Evolutionary conservation across 2,329 filamentous ascomycete species (phyloP), one percentile per base, ranked within the genome.

Genomic region (Fusarium irregulare): DNA sequence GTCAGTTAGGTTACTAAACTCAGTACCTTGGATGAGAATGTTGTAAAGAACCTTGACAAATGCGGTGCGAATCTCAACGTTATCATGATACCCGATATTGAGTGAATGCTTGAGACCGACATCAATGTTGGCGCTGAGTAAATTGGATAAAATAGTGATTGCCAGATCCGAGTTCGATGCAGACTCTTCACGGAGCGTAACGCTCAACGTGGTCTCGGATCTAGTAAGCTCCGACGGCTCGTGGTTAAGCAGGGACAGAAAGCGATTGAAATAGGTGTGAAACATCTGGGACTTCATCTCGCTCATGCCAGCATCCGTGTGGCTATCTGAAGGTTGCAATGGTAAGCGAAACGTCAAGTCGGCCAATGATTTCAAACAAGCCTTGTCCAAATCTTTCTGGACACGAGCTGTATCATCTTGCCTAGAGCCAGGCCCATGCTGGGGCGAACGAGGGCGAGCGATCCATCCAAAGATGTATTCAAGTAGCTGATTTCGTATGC

Each of bases 211-310:
- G 16, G 75, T 67, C 23, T 80, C 77, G 20, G 71, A 54, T 56
- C 68, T 70, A 16, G 61, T 70, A 20, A 74, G 56, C 41, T 89
- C 87, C 10, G 80, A 73, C 1, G 83, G 78, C 57, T 91, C 88
- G 51, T 87, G 83, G 64, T 90, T 90, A 28, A 92, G 81, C 7
- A 92, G 80, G 1, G 88, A 90, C 21, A 92, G 80, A 73, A 92
- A 92, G 10, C 89, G 84, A 66, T 90, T 91, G 79, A 92, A 92
- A 76, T 92, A 92, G 9, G 86, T 88, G 66, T 91, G 88, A 73
- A 92, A 92, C 86, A 92, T 89, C 73, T 91, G 87, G 1, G 88
- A 90, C 75, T 92, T 92, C 55, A 90, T 83, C 76, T 91, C 90
- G 69, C 88, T 91, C 56, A 87, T 89, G 46, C 89, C 87, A 3